A percentile compares a stretch with the other conserved stretches of the same genome.
Evolutionary conservation across 768 basidiomycete species (phyloP).

Genomic region (Favolaschia claudopus): DNA sequence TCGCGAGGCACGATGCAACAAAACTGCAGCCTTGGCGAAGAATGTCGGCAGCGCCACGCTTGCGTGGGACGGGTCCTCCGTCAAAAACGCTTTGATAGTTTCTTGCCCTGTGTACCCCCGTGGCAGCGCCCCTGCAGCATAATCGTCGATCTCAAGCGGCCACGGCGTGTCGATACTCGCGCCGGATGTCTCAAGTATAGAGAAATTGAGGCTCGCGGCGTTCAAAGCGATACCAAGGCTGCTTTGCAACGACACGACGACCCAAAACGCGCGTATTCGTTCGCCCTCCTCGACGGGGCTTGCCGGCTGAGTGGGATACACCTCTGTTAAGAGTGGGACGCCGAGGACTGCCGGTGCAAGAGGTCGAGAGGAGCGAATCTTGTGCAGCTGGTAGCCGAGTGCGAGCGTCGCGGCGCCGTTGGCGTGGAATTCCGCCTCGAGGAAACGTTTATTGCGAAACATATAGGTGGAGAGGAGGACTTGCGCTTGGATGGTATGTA

Average conservation of each 20-base stretch:
- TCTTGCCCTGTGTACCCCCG: not conserved
- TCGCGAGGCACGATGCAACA: constrained; percentile 21
- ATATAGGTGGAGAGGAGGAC: constrained; percentile 20
- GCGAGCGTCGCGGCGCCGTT: constrained; percentile 18
- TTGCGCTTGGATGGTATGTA: constrained; percentile 24
- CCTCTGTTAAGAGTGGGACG: not conserved
- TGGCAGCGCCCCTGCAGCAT: not conserved
- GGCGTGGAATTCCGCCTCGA: constrained; percentile 19
- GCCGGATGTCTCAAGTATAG: constrained; percentile 14
- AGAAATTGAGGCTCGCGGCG: constrained; percentile 14
- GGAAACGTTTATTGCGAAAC: constrained; percentile 15
- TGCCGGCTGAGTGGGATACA: not conserved
- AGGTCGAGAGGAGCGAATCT: constrained; percentile 7
- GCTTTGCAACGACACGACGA: constrained; percentile 22
- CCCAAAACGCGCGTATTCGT: constrained; percentile 31
- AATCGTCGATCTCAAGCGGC: constrained; percentile 25
- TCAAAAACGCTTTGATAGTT: constrained; percentile 4
- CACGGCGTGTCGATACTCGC: constrained; percentile 27
- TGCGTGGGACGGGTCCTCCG: not conserved
- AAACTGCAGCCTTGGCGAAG: constrained; percentile 17
- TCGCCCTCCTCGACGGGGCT: constrained; percentile 26
- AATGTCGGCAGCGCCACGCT: not conserved
- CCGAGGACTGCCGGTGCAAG: not conserved
- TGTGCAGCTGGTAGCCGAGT: constrained; percentile 17
- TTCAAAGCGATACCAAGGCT: constrained; percentile 18